Evolutionary conservation across 495 filamentous ascomycete genomes (phyloP).

Genomic region (Neurospora sp.): DNA sequence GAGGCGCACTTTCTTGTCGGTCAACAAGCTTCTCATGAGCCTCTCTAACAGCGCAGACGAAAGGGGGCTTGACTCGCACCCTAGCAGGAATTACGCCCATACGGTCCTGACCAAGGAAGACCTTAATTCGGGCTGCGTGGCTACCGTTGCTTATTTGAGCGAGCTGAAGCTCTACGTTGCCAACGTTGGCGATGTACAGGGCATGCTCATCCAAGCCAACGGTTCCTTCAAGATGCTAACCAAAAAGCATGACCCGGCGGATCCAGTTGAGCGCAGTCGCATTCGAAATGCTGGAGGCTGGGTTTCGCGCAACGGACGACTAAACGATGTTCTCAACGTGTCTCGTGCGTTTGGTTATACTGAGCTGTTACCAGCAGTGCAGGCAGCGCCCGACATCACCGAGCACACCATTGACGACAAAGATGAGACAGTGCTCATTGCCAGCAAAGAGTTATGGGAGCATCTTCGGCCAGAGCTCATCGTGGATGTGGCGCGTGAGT

Average conservation of each 20-base stretch:
- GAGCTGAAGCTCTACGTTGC: constrained; percentile 86
- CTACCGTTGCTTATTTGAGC: constrained; percentile 83
- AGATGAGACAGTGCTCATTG: constrained; percentile 89
- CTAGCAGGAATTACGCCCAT: constrained; percentile 12
- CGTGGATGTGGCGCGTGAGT: constrained; percentile 81
- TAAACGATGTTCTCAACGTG: constrained; percentile 85
- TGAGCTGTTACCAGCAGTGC: constrained; percentile 83
- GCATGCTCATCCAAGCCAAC: constrained; percentile 83
- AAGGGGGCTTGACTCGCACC: constrained; percentile 50
- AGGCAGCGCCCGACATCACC: constrained; percentile 77
- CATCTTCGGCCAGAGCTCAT: constrained; percentile 78
- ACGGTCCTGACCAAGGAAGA: constrained; percentile 75
- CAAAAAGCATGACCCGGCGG: constrained; percentile 84
- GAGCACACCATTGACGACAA: constrained; percentile 74
- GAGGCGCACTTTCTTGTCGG: constrained; percentile 69
- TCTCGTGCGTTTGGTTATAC: constrained; percentile 93
- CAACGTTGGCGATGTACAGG: constrained; percentile 91
- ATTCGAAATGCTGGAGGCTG: constrained; percentile 93
- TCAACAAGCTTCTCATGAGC: constrained; percentile 91
- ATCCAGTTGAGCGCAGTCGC: constrained; percentile 67
- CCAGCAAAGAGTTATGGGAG: constrained; percentile 90
- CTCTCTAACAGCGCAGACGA: constrained; percentile 75
- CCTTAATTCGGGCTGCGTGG: constrained; percentile 78
- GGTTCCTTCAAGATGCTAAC: constrained; percentile 72
- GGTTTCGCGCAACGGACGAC: constrained; percentile 84